These are phyloP conservation scores for Coemansia sp. DNA, from an alignment of 192 early-diverging fungal genomes.

Conservation along the genomic window DNA sequence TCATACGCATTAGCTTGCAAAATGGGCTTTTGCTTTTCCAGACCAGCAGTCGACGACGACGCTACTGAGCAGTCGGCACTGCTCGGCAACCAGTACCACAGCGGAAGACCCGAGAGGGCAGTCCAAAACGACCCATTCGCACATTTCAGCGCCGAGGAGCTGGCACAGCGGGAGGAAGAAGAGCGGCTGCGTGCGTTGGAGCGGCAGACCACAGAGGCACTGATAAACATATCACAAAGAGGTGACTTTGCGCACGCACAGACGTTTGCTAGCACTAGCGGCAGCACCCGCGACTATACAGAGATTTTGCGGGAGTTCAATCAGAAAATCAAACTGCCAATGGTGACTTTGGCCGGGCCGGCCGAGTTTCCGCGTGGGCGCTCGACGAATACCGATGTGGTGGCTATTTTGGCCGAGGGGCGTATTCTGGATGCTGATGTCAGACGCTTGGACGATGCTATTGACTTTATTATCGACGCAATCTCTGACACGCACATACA, in stretches of 20 bases:
- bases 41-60: slow-evolving; percentile 33
- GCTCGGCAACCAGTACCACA: slow-evolving; percentile 7
- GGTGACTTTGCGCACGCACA: slow-evolving; percentile 28
- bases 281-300: slow-evolving; percentile 37
- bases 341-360: slow-evolving; percentile 31
- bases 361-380: slow-evolving; percentile 11
- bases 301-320: slow-evolving; percentile 45
- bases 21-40: slow-evolving; percentile 49
- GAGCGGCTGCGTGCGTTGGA: slow-evolving; percentile 45
- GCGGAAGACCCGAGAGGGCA: slow-evolving; percentile 5
- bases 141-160: slow-evolving; percentile 34
- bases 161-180: slow-evolving; percentile 24
- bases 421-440: slow-evolving; percentile 15
- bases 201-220: slow-evolving; percentile 41
- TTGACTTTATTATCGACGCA: slow-evolving; percentile 28
- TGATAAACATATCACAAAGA: slow-evolving; percentile 47
- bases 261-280: slow-evolving; percentile 17
- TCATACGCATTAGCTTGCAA: not conserved
- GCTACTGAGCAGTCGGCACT: slow-evolving; percentile 38
- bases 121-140: slow-evolving; percentile 41
- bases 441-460: slow-evolving; percentile 21
- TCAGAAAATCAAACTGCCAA: slow-evolving; percentile 37
- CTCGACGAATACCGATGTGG: slow-evolving; percentile 11
- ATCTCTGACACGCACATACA: slow-evolving; percentile 25
- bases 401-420: slow-evolving; percentile 19